A percentile compares a stretch with the other conserved stretches of the same genome.
phyloP scores from a whole-genome alignment of 805 yeast genomes.

The Saturnispora mendoncae region DNA sequence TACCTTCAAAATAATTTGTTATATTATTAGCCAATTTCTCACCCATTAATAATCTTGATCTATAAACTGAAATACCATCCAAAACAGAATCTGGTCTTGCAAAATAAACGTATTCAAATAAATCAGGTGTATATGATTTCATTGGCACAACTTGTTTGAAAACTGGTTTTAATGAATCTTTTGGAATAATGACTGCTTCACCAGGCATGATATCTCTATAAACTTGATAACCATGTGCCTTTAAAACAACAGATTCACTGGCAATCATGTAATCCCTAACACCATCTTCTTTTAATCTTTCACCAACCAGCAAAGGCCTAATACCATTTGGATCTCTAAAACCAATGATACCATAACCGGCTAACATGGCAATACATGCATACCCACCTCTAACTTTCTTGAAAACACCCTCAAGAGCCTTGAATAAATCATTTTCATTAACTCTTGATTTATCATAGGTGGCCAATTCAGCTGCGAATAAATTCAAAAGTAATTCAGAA shows the following conservation, averaged over 20 bases:
- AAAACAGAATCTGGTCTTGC: conserved; percentile 95
- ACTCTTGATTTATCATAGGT: conserved; percentile 89
- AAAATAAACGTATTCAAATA: conserved; percentile 94
- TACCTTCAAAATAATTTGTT: conserved; percentile 28
- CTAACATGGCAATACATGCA: conserved; percentile 90
- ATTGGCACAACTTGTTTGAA: conserved; percentile 79
- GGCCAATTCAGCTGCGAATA: conserved; percentile 87
- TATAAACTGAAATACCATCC: conserved; percentile 94
- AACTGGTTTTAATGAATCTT: conserved; percentile 62
- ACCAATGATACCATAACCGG: conserved; percentile 92
- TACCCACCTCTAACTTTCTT: conserved; percentile 88
- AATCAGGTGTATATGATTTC: conserved; percentile 81
- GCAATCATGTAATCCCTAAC: conserved; percentile 86
- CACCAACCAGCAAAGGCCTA: conserved; percentile 84
- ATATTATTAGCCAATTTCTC: conserved; percentile 74
- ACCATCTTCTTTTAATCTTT: conserved; percentile 63
- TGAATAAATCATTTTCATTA: conserved; percentile 79
- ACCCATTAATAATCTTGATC: conserved; percentile 92
- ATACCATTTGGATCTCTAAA: conserved; percentile 97
- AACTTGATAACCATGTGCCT: conserved; percentile 77
- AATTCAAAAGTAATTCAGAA: conserved; percentile 80
- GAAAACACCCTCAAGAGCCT: conserved; percentile 78
- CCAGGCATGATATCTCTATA: conserved; percentile 88
- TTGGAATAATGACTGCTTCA: conserved; percentile 90
- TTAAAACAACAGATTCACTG: conserved; percentile 87